Evolutionary conservation across 1,139 yeast genomes (phyloP).

Genomic region (Geotrichum aggregatum): DNA sequence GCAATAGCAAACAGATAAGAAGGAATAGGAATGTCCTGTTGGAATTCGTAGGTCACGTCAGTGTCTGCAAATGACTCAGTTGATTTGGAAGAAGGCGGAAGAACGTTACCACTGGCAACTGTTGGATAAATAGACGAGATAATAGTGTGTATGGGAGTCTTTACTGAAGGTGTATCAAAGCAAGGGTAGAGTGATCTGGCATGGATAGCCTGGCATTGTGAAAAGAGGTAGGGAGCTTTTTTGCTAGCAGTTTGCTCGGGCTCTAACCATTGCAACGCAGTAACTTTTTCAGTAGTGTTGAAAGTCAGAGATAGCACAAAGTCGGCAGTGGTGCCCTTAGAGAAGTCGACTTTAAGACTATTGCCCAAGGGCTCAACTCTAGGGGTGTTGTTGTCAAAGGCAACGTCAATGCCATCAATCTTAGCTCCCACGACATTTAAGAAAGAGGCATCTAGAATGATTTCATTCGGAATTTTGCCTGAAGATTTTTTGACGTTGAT

Average conservation of each 20-base stretch:
- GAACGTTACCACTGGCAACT: constrained; percentile 64
- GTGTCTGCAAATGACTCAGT: constrained; percentile 20
- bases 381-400: constrained; percentile 43
- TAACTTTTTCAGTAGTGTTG: constrained; percentile 67
- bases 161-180: constrained; percentile 85
- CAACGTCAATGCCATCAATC: constrained; percentile 43
- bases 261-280: constrained; percentile 82
- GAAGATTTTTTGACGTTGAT: constrained; percentile 33
- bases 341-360: constrained; percentile 45
- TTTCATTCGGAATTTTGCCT: constrained; percentile 27
- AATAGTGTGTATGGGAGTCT: constrained; percentile 57
- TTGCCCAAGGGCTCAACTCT: constrained; percentile 67
- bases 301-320: constrained; percentile 47
- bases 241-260: constrained; percentile 77
- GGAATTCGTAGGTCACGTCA: constrained; percentile 45
- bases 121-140: constrained; percentile 63
- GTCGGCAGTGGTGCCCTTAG: neutral
- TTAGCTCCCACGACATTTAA: constrained; percentile 48
- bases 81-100: constrained; percentile 20
- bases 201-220: constrained; percentile 89
- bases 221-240: constrained; percentile 69
- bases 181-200: constrained; percentile 86
- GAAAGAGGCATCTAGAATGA: constrained; percentile 67
- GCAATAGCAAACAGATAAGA: constrained; percentile 81
- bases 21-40: constrained; percentile 81